phyloP scores from a whole-genome alignment of 768 basidiomycete species.

The Trametes villosa region DNA sequence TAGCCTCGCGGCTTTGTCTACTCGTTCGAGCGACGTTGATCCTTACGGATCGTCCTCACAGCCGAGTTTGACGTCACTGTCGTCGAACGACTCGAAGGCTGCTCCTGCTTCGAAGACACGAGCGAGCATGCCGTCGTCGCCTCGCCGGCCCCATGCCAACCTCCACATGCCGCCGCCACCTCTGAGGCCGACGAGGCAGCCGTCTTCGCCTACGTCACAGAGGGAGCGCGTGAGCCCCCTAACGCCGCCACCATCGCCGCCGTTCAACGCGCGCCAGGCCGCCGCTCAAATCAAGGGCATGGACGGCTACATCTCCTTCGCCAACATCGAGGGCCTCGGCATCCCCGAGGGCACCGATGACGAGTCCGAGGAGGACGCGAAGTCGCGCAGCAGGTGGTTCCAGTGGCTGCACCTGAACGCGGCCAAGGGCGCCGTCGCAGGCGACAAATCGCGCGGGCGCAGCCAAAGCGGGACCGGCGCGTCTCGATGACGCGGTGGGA shows the following conservation, averaged over 20 bases:
- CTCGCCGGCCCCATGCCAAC: not conserved
- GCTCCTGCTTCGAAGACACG: constrained; percentile 6
- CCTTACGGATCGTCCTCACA: constrained; percentile 1
- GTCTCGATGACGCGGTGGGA: constrained; percentile 18
- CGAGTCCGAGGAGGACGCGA: constrained; percentile 29
- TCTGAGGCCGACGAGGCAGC: constrained; percentile 21
- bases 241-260: constrained; percentile 40
- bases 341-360: constrained; percentile 52
- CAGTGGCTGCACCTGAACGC: constrained; percentile 24
- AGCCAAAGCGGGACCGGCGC: constrained; percentile 25
- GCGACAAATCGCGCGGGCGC: constrained; percentile 13
- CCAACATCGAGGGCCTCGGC: constrained; percentile 68
- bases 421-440: constrained; percentile 9
- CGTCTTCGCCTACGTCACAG: constrained; percentile 15
- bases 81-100: constrained; percentile 20
- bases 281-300: constrained; percentile 58
- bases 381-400: constrained; percentile 29
- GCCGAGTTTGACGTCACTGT: constrained; percentile 28
- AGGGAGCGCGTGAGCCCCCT: constrained; percentile 24
- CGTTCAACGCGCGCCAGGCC: constrained; percentile 68
- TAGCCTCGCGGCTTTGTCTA: not conserved
- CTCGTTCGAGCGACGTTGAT: constrained; percentile 22
- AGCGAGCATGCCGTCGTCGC: constrained; percentile 14
- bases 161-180: constrained; percentile 13
- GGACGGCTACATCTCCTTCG: constrained; percentile 71